Conservation (phyloP, 179 eudicot species). For the Dionaea muscipula region DNA sequence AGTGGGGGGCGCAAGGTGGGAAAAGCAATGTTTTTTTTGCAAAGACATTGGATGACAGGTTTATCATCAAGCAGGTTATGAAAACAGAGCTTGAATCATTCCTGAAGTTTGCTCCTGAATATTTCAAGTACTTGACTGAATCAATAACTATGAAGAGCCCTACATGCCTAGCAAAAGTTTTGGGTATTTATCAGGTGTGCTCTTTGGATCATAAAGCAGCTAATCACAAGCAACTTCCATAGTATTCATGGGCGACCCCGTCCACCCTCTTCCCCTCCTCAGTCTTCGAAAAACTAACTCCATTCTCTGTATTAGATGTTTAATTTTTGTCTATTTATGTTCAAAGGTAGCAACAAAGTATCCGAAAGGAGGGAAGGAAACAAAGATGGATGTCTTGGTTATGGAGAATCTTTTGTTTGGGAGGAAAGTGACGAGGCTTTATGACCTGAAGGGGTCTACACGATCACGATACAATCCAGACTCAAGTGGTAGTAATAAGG, state of each 20-base stretch:
- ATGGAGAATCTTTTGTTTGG: constrained; percentile 95
- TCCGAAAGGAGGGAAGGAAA: constrained; percentile 84
- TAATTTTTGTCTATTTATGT: not conserved
- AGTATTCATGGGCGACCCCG: too few species aligned
- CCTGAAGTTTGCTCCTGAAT: constrained; percentile 70
- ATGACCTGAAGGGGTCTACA: constrained; percentile 94
- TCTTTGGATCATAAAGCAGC: constrained; percentile 2
- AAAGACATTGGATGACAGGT: constrained; percentile 83
- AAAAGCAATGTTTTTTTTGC: constrained; percentile 97
- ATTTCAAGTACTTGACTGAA: constrained; percentile 74
- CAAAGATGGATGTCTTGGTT: constrained; percentile 87
- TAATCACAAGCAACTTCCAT: too few species aligned
- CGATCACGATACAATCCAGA: constrained; percentile 96
- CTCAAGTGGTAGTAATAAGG: constrained; percentile 80
- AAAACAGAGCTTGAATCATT: constrained; percentile 97
- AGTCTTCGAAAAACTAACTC: too few species aligned
- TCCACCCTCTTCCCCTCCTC: too few species aligned
- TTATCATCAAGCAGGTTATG: constrained; percentile 92
- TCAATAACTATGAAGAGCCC: constrained; percentile 77
- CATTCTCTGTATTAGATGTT: not conserved
- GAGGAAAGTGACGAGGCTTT: constrained; percentile 63
- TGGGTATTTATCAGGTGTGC: constrained; percentile 93
- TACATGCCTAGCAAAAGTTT: constrained; percentile 85
- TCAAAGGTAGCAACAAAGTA: constrained; percentile 59
- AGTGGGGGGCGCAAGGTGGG: constrained; percentile 99